Evolutionary conservation across 352 stramenopile genomes (phyloP), one percentile per base, ranked within the genome.

Genomic region (Globisporangium alternatum): DNA sequence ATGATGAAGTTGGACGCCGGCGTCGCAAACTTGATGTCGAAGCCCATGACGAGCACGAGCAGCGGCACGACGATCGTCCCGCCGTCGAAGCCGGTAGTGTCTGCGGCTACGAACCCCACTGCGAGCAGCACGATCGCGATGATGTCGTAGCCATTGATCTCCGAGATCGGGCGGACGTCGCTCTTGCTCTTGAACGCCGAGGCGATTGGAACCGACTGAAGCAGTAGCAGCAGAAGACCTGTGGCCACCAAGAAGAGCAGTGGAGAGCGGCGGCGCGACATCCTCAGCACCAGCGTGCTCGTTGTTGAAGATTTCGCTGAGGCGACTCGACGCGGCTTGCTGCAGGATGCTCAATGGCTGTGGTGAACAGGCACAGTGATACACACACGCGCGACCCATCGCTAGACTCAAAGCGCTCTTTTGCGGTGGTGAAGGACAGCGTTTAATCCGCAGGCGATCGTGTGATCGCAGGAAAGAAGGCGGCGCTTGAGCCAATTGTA

Each of bases 11-110:
- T 88, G 39, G 75, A 83, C 43, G 76, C 75, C 10, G 78, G 76
- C 41, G 77, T 90, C 25, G 77, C 75, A 49, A 73, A 76, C 62
- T 90, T 88, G 61, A 88, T 83, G 56, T 90, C 75, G 52, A 90
- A 88, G 58, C 74, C 60, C 78, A 89, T 83, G 66, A 85, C 67
- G 39, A 87, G 62, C 62, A 86, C 74, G 69, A 89, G 79, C n/a
- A 75, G 62, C 33, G 80, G 78, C 30, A 89, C 70, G 61, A 86
- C 71, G 62, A 89, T 81, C 30, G 72, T 58, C 0, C 71, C 80
- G 43, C 80, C 78, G 55, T 78, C 78, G 30, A 86, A 64, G 21
- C 80, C 76, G 9, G 78, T 78, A 0, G 78, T 73, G 0, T 76
- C 73, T 5, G 78, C 77, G 1, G 80, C 56, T 10, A 75, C 75